These are phyloP conservation scores for Penicillium sp. DNA, from an alignment of 2,329 filamentous ascomycete species.

Conservation along the genomic window DNA sequence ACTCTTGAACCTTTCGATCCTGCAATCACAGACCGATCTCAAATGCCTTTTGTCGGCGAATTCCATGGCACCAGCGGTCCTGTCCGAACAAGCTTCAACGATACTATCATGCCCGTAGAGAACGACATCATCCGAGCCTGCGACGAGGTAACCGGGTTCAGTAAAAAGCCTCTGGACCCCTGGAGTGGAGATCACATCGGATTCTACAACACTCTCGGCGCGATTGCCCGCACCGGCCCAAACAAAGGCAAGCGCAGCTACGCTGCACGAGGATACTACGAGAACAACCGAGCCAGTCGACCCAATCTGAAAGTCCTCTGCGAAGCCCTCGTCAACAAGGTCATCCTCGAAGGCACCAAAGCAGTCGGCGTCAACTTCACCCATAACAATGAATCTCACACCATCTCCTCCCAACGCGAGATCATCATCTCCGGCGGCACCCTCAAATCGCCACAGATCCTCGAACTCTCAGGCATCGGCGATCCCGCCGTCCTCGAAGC, in stretches of 20 bases:
- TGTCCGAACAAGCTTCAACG: background rate
- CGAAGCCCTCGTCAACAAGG: background rate
- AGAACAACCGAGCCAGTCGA: constrained; percentile 27
- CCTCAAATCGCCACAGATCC: constrained; percentile 60
- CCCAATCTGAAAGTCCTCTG: constrained; percentile 1
- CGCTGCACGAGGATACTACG: constrained; percentile 48
- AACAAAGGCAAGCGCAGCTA: constrained; percentile 38
- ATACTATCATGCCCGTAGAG: constrained; percentile 19
- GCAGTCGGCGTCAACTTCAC: background rate
- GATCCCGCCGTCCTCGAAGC: constrained; percentile 44
- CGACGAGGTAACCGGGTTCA: constrained; percentile 3
- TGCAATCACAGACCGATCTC: constrained; percentile 1
- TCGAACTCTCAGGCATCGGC: constrained; percentile 66
- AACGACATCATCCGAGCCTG: constrained; percentile 24
- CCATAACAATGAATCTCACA: background rate
- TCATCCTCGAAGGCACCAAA: background rate
- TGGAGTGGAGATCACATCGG: constrained; percentile 43
- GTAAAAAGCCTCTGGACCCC: constrained; percentile 24
- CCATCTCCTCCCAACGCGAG: constrained; percentile 38
- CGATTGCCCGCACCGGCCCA: constrained; percentile 23
- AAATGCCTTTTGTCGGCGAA: background rate
- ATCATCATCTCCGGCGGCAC: constrained; percentile 63
- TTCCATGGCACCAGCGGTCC: constrained; percentile 3
- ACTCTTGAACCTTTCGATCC: constrained; percentile 14
- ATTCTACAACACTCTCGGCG: constrained; percentile 44